Evolutionary conservation across 176 grass and related monocot genomes (phyloP).

Genomic region (Bolboschoenus planiculmis): DNA sequence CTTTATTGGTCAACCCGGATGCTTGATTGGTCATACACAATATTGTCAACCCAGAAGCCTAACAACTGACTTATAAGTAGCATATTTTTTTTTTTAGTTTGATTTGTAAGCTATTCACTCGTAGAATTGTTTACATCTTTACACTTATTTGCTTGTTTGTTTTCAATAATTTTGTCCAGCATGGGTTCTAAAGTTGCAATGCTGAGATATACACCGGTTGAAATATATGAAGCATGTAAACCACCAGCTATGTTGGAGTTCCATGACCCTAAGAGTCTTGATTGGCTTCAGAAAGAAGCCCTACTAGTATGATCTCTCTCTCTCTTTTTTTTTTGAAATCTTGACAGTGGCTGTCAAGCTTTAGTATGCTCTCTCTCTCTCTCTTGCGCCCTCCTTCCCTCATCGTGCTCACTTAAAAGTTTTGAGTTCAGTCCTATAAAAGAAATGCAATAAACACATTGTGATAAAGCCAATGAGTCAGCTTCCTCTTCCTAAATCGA

Average conservation of each 20-base stretch:
- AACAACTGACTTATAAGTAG: neutral
- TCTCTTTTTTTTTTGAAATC: neutral
- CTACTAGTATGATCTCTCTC: constrained; percentile 40
- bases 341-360: too few species aligned
- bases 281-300: constrained; percentile 64
- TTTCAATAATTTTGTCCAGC: constrained; percentile 31
- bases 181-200: constrained; percentile 74
- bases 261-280: constrained; percentile 41
- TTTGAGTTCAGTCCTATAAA: neutral
- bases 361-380: constrained; percentile 36
- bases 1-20: neutral
- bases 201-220: constrained; percentile 77
- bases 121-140: neutral
- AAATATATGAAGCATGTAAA: constrained; percentile 76
- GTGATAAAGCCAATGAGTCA: neutral
- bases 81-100: neutral
- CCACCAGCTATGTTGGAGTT: constrained; percentile 70
- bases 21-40: too few species aligned
- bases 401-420: neutral
- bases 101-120: constrained; percentile 8
- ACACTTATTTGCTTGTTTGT: constrained; percentile 9
- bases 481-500: neutral
- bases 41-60: neutral
- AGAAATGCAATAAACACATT: neutral
- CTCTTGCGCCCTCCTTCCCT: neutral